A percentile compares a stretch with the other conserved stretches of the same genome.
These are phyloP conservation scores for Penicillium subrubescens DNA, from an alignment of 495 filamentous ascomycete genomes.

Conservation along the genomic window DNA sequence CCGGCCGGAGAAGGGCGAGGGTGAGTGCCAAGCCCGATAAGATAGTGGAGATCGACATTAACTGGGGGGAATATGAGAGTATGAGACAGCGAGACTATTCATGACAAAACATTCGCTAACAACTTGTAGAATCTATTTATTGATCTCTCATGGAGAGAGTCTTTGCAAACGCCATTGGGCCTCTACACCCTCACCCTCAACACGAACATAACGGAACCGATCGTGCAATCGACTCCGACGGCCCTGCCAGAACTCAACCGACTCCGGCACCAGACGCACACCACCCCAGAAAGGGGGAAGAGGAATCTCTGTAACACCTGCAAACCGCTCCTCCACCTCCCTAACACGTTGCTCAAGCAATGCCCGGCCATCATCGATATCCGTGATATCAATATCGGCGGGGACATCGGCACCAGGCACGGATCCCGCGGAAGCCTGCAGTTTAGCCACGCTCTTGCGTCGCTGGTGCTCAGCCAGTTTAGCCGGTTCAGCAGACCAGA, in stretches of 20 bases:
- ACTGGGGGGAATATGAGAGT: neutral
- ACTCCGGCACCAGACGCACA: slow-evolving; percentile 79
- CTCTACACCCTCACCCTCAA: slow-evolving; percentile 56
- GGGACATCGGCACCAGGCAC: slow-evolving; percentile 30
- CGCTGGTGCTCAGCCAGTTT: slow-evolving; percentile 29
- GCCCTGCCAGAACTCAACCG: slow-evolving; percentile 95
- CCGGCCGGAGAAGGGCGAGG: slow-evolving; percentile 2
- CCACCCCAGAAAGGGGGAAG: slow-evolving; percentile 96
- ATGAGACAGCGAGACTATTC: neutral
- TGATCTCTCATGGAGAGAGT: slow-evolving; percentile 38
- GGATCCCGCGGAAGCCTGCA: slow-evolving; percentile 34
- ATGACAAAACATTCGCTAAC: neutral
- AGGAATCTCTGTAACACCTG: slow-evolving; percentile 74
- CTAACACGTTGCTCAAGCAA: slow-evolving; percentile 68
- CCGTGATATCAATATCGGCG: slow-evolving; percentile 62
- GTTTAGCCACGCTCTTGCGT: slow-evolving; percentile 35
- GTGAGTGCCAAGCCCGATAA: slow-evolving; percentile 23
- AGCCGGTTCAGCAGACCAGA: slow-evolving; percentile 47
- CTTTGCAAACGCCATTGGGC: slow-evolving; percentile 48
- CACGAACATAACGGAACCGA: slow-evolving; percentile 81
- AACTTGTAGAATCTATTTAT: neutral
- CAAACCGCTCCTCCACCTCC: slow-evolving; percentile 73
- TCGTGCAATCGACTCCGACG: slow-evolving; percentile 86
- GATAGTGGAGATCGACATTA: slow-evolving; percentile 1
- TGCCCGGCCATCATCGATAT: slow-evolving; percentile 62